These are phyloP conservation scores for Ascochyta pisi DNA, from an alignment of 2,329 filamentous ascomycete genomes.

Conservation along the genomic window DNA sequence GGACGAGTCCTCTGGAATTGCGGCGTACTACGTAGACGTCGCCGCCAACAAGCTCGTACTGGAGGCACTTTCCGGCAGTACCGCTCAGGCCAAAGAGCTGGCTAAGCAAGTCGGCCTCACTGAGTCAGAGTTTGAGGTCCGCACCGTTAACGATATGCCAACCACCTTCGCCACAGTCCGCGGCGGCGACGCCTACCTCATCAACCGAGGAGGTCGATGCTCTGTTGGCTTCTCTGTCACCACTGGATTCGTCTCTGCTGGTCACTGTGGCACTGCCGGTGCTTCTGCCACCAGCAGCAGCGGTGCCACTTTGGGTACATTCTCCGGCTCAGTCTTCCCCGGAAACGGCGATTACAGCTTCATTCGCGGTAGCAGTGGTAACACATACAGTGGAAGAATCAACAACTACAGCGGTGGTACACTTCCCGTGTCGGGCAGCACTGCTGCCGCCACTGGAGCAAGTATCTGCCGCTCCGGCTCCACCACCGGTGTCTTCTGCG, in stretches of 20 bases:
- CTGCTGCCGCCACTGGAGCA: slow-evolving; percentile 44
- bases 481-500: slow-evolving; percentile 52
- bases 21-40: slow-evolving; percentile 51
- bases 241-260: slow-evolving; percentile 51
- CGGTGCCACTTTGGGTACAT: slow-evolving; percentile 46
- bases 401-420: slow-evolving; percentile 46
- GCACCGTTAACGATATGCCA: slow-evolving; percentile 43
- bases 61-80: slow-evolving; percentile 48
- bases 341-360: slow-evolving; percentile 51
- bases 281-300: slow-evolving; percentile 40
- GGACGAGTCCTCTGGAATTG: slow-evolving; percentile 36
- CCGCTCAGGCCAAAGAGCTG: slow-evolving; percentile 45
- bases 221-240: slow-evolving; percentile 53
- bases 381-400: slow-evolving; percentile 37
- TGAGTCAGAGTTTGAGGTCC: slow-evolving; percentile 49
- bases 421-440: slow-evolving; percentile 50
- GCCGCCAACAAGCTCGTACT: slow-evolving; percentile 52
- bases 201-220: slow-evolving; percentile 45
- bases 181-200: slow-evolving; percentile 51
- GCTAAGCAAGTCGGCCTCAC: slow-evolving; percentile 49
- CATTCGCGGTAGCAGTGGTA: slow-evolving; percentile 47
- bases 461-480: slow-evolving; percentile 54
- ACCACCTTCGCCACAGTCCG: slow-evolving; percentile 46
- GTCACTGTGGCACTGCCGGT: slow-evolving; percentile 50
- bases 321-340: slow-evolving; percentile 50